Evolutionary conservation across 2,329 filamentous ascomycete genomes (phyloP), one percentile per base, ranked within the genome.

Genomic region (Amauroascus niger): DNA sequence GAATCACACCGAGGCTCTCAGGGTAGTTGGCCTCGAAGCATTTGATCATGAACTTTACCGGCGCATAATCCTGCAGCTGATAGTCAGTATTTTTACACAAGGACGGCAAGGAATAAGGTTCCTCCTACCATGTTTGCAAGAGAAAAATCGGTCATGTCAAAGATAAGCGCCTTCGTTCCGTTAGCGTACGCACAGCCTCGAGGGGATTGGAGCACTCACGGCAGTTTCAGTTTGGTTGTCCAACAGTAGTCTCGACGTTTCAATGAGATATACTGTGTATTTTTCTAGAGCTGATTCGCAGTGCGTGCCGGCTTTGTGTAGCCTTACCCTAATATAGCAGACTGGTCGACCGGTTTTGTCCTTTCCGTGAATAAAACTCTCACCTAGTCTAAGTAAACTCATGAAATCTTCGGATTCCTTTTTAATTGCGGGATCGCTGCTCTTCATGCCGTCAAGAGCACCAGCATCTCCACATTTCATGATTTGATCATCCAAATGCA

Each of bases 21-120:
- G 93, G 93, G 63, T 97, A 98, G 68, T 98, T 97, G 56, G 93
- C 93, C 73, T 98, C 93, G 66, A 98, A 98, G 69, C 90, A 95
- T 71, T 95, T 95, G 70, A 98, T 96, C 86, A 98, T 96, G 73
- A 97, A 98, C 65, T 95, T 98, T 54, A 98, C 88, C 1, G 93
- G 91, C 0, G 87, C 81, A 68, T 97, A 97, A 69, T 98, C 93
- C 82, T 85, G 54, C 11, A 11, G 20, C 18, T 43, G 49, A 3
- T 58, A n/a, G 56, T 59, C 47, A 57, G 53, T 7, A 26, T 22
- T 7, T 2, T 6, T 20, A 13, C 13, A 39, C 32, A 55, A 68
- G 33, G 65, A 63, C 33, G 52, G 59, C 8, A 18, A 50, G 26
- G 14, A n/a, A 44, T 14, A 33, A 24, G 20, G 11, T n/a, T 14